Conservation (phyloP, 2,329 filamentous ascomycete species). For the Sarocladium kiliense region DNA sequence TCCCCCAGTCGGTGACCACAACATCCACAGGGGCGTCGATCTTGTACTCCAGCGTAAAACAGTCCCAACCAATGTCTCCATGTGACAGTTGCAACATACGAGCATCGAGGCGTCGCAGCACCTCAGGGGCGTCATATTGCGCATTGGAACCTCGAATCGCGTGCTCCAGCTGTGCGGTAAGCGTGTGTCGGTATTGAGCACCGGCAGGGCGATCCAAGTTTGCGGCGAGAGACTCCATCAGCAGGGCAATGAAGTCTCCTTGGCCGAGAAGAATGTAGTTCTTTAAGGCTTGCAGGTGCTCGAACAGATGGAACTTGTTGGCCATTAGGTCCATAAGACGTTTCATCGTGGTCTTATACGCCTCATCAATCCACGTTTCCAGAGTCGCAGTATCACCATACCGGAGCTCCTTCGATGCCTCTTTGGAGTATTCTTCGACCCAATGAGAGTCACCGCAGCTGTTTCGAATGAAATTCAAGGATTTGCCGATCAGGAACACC, state of each 20-base stretch:
- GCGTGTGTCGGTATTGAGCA: constrained; percentile 90
- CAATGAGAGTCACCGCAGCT: constrained; percentile 90
- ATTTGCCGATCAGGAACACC: constrained; percentile 95
- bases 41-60: constrained; percentile 98
- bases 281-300: constrained; percentile 86
- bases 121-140: constrained; percentile 89
- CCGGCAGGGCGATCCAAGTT: constrained; percentile 95
- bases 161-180: constrained; percentile 97
- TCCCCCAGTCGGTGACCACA: constrained; percentile 92
- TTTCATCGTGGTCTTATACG: constrained; percentile 97
- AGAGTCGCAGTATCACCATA: constrained; percentile 92
- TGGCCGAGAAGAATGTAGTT: constrained; percentile 92
- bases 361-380: constrained; percentile 90
- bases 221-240: constrained; percentile 93
- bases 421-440: constrained; percentile 94
- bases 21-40: constrained; percentile 96
- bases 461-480: constrained; percentile 95
- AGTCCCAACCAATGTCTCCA: constrained; percentile 98
- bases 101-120: constrained; percentile 87
- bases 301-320: constrained; percentile 89
- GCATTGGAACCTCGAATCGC: constrained; percentile 96
- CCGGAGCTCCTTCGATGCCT: constrained; percentile 81
- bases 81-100: constrained; percentile 96
- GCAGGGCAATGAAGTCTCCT: constrained; percentile 91
- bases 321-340: constrained; percentile 91